Evolutionary conservation across 2,329 filamentous ascomycete genomes (phyloP), one percentile per base, ranked within the genome.

Genomic region (Coniella lustricola): DNA sequence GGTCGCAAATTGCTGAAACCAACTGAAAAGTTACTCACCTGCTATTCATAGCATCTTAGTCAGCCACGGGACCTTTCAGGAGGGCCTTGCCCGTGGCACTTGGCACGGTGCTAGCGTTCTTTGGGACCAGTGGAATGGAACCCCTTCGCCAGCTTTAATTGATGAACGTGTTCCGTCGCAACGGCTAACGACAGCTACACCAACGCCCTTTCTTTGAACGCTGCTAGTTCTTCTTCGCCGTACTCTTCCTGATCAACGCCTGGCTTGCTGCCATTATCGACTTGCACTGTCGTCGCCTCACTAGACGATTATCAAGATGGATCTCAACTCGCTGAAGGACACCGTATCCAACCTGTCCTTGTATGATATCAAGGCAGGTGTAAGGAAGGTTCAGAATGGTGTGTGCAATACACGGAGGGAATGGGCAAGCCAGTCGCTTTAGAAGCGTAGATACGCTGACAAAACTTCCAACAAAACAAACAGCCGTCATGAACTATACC

Each of bases 311-410:
- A 54, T 55, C 67, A 72, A 64, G 60, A 95, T 95, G 90, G 88
- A 96, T 76, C 77, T 94, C 66, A 85, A 84, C 69, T 87, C 77
- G 63, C 69, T 96, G 48, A 91, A 87, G 68, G 87, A 88, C 60
- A 84, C 87, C 70, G 89, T 95, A 68, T 84, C 84, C 73, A 94
- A 93, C 73, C 76, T 96, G 77, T 87, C 87, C 61, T 77, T 96
- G 67, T 96, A 96, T 75, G 90, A 96, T 69, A 65, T 96, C 73
- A 96, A 96, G 74, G 90, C 90, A 48, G 87, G 90, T 56, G 89
- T 96, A 59, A 84, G 90, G 59, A 95, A 96, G 69, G 87, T 94
- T 52, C 90, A 96, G 64, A 96, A 96, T 91, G 90, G 90, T 95
- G 72, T 59, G 76, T 56, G 45, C 29, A 41, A 25, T 9, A 9